phyloP scores from a whole-genome alignment of 2,329 filamentous ascomycete species.

The Aspergillus ruber region DNA sequence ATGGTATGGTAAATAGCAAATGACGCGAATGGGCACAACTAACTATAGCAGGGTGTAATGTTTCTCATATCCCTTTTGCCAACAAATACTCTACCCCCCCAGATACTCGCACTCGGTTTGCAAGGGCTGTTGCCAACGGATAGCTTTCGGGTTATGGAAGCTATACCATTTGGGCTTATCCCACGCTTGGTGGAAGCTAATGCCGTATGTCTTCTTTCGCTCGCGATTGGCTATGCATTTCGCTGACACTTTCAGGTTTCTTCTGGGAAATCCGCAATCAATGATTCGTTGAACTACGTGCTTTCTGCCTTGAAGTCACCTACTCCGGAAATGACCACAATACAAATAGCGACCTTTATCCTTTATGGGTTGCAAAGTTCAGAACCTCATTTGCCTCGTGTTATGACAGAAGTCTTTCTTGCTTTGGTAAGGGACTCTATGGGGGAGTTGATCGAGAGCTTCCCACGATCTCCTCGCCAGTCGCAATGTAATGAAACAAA shows the following conservation, averaged over 20 bases:
- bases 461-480: slow-evolving; percentile 12
- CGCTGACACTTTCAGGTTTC: slow-evolving; percentile 13
- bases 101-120: slow-evolving; percentile 19
- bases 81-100: slow-evolving; percentile 15
- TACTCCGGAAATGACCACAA: slow-evolving; percentile 5
- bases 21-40: not conserved
- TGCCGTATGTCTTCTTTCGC: slow-evolving; percentile 26
- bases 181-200: slow-evolving; percentile 30
- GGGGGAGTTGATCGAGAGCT: slow-evolving; percentile 12
- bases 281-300: slow-evolving; percentile 16
- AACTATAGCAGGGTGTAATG: slow-evolving; percentile 20
- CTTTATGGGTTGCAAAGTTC: slow-evolving; percentile 17
- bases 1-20: slow-evolving; percentile 19
- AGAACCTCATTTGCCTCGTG: slow-evolving; percentile 5
- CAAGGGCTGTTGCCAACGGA: slow-evolving; percentile 21
- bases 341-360: slow-evolving; percentile 19
- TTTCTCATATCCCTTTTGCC: slow-evolving; percentile 26
- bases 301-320: slow-evolving; percentile 15
- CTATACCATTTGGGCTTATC: slow-evolving; percentile 17
- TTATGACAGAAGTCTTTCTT: slow-evolving; percentile 7
- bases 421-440: slow-evolving; percentile 13
- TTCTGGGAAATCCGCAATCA: slow-evolving; percentile 16
- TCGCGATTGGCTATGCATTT: not conserved
- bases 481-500: slow-evolving; percentile 13
- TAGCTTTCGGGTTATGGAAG: slow-evolving; percentile 12